Base-by-base conservation (phyloP, 441 rosid genomes). In the Pelargonium fulgidum region DNA sequence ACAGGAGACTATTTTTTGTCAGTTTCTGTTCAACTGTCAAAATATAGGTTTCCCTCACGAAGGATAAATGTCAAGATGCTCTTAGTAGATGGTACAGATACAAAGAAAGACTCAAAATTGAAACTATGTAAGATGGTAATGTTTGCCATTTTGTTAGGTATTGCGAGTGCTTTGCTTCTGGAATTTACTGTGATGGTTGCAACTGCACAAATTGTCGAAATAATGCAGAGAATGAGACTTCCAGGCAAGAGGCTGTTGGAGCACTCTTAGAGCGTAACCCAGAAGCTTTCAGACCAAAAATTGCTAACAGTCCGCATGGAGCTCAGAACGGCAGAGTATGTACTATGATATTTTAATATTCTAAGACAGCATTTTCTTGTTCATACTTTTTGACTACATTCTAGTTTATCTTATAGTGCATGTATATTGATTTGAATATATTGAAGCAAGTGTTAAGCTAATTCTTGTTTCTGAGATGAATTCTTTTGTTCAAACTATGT, bases 91-190 rank as follows among this genome's bases (percentile, higher is more conserved):
- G 39, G 22, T 24, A 24, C 14, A 14, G 47, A 42, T 7, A 7
- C 47, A 42, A 42, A 10, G 1, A 42, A 42, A 0, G 1, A 6
- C 9, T 7, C 11, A 50, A 50, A 50, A 50, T 12, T 50, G 58
- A 3, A 12, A 12, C 17, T 14, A 61, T 17, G 12, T 7, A 10
- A 71, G 17, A 19, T n/a, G 39, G 36, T 68, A 62, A 52, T 10
- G 10, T 73, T 65, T 24, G 20, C 4, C n/a, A 16, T 36, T 65
- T 47, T 74, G 11, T 65, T 64, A 94, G 98, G 89, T 92, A 94
- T 62, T 92, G 98, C 59, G 98, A 94, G 68, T 94, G 98, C 81
- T 94, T 92, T 84, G 89, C 98, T 56, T 81, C 96, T 65, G 99
- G 97, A 73, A 76, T 82, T 36, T 82, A 90, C 69, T 92, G 98